A percentile compares a stretch with the other conserved stretches of the same genome.
Evolutionary conservation across 345 rosid genomes (phyloP).

Genomic region (Litchi chinensis): DNA sequence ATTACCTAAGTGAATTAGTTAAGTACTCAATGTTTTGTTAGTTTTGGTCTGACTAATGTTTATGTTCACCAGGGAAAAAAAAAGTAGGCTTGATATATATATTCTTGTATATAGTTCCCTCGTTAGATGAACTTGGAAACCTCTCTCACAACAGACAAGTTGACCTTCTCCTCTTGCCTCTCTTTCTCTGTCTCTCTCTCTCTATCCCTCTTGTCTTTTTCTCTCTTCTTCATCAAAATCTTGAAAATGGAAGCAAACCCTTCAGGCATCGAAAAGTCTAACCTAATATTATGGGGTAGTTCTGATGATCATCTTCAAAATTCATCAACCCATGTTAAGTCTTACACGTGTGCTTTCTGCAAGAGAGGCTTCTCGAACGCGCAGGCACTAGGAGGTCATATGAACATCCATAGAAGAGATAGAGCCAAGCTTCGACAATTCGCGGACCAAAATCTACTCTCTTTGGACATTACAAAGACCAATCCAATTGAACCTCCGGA

Average conservation of each 20-base stretch:
- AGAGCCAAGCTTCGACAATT: slow-evolving; percentile 49
- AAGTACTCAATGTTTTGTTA: not conserved
- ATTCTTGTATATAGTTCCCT: no score
- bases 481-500: not conserved
- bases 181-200: not conserved
- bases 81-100: slow-evolving; percentile 14
- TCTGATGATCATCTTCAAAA: slow-evolving; percentile 13
- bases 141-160: slow-evolving; percentile 23
- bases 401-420: slow-evolving; percentile 71
- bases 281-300: slow-evolving; percentile 22
- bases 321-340: slow-evolving; percentile 22
- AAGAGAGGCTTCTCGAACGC: slow-evolving; percentile 68
- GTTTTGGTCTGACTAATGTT: not conserved
- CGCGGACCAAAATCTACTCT: slow-evolving; percentile 30
- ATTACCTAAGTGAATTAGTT: not conserved
- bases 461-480: slow-evolving; percentile 27
- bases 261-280: slow-evolving; percentile 20
- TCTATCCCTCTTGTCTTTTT: no score
- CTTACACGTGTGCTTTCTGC: slow-evolving; percentile 58
- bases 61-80: not conserved
- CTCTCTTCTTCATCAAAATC: not conserved
- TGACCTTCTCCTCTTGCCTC: slow-evolving; percentile 27
- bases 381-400: slow-evolving; percentile 76
- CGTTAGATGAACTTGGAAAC: slow-evolving; percentile 5
- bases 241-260: slow-evolving; percentile 28